Evolutionary conservation across 106 monocot species (phyloP), one percentile per base, ranked within the genome.

Genomic region (Chionographis japonica): DNA sequence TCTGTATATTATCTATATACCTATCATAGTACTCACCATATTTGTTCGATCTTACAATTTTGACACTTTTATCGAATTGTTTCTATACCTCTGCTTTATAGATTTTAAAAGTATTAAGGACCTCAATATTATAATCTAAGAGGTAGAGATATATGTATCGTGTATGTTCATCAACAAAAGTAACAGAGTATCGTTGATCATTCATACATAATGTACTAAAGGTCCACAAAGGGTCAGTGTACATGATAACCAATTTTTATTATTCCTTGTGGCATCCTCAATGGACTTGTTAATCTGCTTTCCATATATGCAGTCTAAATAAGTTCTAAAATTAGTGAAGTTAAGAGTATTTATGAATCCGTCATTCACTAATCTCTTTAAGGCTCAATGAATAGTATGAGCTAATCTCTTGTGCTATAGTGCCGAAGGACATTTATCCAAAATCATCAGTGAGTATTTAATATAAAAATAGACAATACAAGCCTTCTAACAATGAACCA

Each of bases 51-150:
- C 51, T 65, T 12, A 65, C 27, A 12, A 67, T 54, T n/a, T 67
- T 53, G 15, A 67, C 39, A 54, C 54, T 14, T 52, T 67, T 65
- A 3, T 17, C 51, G 35, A 20, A 65, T 51, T 65, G 65, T 63
- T 63, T 63, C 46, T 63, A 3, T 63, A 75, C 67, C 51, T 59
- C 50, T 7, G 20, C 61, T 16, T 75, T 75, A 53, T 60, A 75
- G 4, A 53, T 41, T 54, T 75, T 68, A n/a, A 75, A 75, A 12
- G 40, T 18, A 54, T 68, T 60, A 4, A 75, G 35, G 51, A 60
- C 50, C 61, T 60, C 35, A 36, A 40, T 40, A 59, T 60, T 68
- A 4, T 75, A 56, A 41, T 50, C 4, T 39, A 75, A 52, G 20
- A 40, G 11, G 10, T 53, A 61, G 27, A 27, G 27, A 27, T 27